Evolutionary conservation across 176 grass and related monocot species (phyloP).

Genomic region (Triticum monococcum): DNA sequence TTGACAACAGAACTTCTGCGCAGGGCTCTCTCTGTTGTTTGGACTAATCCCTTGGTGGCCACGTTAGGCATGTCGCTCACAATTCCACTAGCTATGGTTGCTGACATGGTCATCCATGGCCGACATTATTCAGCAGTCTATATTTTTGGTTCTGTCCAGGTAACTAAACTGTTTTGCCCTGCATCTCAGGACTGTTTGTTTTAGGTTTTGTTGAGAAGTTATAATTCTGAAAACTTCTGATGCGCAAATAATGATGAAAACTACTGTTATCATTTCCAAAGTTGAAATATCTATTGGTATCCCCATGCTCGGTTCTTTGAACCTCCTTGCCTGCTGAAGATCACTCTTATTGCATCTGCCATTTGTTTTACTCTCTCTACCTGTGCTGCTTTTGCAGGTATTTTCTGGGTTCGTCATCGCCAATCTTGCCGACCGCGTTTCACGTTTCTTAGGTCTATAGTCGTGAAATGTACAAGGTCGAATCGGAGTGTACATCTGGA

Average conservation of each 20-base stretch:
- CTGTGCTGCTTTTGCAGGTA: slow-evolving; percentile 51
- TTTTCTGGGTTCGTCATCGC: slow-evolving; percentile 97
- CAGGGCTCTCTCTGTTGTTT: slow-evolving; percentile 97
- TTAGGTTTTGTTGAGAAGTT: background rate
- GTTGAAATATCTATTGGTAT: background rate
- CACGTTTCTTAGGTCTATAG: slow-evolving; percentile 71
- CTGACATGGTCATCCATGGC: slow-evolving; percentile 94
- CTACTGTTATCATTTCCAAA: background rate
- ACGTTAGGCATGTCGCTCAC: slow-evolving; percentile 98
- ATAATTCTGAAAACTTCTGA: background rate
- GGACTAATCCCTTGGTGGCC: slow-evolving; percentile 95
- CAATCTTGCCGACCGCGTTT: slow-evolving; percentile 70
- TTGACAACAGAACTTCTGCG: slow-evolving; percentile 16
- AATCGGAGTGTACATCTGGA: slow-evolving; percentile 11
- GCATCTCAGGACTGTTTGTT: background rate
- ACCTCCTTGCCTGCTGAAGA: background rate
- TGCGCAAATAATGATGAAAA: background rate
- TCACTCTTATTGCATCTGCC: background rate
- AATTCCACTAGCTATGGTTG: slow-evolving; percentile 95
- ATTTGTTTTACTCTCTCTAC: background rate
- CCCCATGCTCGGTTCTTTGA: background rate
- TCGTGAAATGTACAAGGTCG: background rate
- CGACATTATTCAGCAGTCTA: slow-evolving; percentile 94
- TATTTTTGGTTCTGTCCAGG: slow-evolving; percentile 92
- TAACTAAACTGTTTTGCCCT: slow-evolving; percentile 18